These are phyloP conservation scores for Ammopiptanthus mongolicus DNA, from an alignment of 306 rosid genomes.

Conservation along the genomic window DNA sequence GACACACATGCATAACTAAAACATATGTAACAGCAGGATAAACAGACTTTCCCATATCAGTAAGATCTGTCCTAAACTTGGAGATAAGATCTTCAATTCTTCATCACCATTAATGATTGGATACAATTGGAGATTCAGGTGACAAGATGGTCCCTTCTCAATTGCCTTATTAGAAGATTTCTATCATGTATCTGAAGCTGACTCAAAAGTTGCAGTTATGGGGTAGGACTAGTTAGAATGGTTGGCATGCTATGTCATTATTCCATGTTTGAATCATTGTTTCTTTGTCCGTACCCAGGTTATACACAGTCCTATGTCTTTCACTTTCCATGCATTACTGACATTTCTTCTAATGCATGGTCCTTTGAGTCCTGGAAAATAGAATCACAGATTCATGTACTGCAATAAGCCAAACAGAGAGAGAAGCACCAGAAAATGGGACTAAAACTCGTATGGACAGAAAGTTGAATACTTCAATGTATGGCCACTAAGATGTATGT, in stretches of 20 bases:
- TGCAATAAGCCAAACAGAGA: not conserved
- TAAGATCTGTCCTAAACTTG: not conserved
- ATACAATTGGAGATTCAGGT: conserved; percentile 16
- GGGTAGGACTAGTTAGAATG: not conserved
- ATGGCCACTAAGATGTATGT: not conserved
- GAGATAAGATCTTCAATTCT: conserved; percentile 25
- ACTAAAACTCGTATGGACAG: not conserved
- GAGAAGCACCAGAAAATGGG: conserved; percentile 6
- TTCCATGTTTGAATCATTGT: conserved; percentile 7
- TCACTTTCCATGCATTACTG: conserved; percentile 2
- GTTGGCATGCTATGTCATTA: not conserved
- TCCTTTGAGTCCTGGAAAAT: not conserved
- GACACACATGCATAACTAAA: not conserved
- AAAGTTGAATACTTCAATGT: not conserved
- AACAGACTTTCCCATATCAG: not conserved
- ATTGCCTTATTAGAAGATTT: not conserved
- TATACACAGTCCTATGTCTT: not conserved
- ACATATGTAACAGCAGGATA: not conserved
- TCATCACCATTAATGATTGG: conserved; percentile 24
- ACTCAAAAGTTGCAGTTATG: conserved; percentile 32
- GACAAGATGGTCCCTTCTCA: conserved; percentile 12
- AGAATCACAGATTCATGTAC: conserved; percentile 11
- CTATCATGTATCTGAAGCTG: conserved; percentile 18
- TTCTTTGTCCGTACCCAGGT: not conserved
- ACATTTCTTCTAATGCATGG: not conserved